These are phyloP conservation scores for Lotmaria passim DNA, from an alignment of 208 protist genomes.

Conservation along the genomic window DNA sequence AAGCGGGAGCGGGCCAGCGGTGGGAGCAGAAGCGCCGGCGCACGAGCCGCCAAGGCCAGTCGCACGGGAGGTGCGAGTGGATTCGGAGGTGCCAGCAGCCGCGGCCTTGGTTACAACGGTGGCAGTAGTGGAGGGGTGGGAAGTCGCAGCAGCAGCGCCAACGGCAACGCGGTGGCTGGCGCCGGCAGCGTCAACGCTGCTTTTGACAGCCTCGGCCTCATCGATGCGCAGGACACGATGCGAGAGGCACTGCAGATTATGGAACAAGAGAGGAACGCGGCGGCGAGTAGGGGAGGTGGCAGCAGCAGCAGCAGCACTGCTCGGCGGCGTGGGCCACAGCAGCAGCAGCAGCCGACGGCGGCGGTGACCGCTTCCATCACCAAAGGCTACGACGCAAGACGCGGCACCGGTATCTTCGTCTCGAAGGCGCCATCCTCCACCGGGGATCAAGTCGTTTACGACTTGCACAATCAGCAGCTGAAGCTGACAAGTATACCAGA, in stretches of 20 bases:
- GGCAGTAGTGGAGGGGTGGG: too few relatives aligned
- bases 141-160: not conserved
- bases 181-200: not conserved
- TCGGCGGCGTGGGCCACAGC: constrained; percentile 8
- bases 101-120: too few relatives aligned
- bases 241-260: constrained; percentile 26
- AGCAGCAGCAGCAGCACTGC: not conserved
- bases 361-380: not conserved
- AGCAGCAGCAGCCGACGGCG: too few relatives aligned
- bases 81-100: not conserved
- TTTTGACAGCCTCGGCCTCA: constrained; percentile 26
- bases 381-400: not conserved
- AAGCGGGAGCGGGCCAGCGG: constrained; percentile 40
- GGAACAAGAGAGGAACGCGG: constrained; percentile 11
- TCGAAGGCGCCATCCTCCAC: constrained; percentile 17
- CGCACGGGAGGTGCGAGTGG: constrained; percentile 3
- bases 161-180: not conserved
- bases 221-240: constrained; percentile 37
- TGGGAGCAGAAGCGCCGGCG: constrained; percentile 13
- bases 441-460: constrained; percentile 27
- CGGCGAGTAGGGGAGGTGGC: not conserved
- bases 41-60: constrained; percentile 22
- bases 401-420: constrained; percentile 19
- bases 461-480: constrained; percentile 34
- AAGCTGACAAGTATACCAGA: constrained; percentile 54